Base-by-base conservation (phyloP, 2,329 filamentous ascomycete genomes). In the Teratosphaeria epicoccoides region DNA sequence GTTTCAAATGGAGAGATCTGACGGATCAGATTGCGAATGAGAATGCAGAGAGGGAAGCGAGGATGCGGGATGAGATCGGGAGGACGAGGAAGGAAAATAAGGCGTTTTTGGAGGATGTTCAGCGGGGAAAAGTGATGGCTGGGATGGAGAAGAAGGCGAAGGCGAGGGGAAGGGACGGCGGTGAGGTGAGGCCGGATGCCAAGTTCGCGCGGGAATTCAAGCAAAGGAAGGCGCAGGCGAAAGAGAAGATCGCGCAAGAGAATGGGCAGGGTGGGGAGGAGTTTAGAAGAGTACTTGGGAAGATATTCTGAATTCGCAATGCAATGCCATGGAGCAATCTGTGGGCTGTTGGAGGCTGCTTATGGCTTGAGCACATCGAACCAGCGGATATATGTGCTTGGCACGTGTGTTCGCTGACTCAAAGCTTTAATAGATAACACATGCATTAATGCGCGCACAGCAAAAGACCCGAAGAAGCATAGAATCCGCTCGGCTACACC, bases 11-110 rank as follows among this genome's bases (percentile, higher is more conserved):
- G 88, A 74, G 69, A 46, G 70, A 78, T 60, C 61, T 80, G 57
- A 88, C 85, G 52, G 84, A 87, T 67, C 85, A 90, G 70, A 89
- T 91, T 59, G 78, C 85, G 40, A 79, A 84, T 24, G 88, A 94
- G 73, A 88, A 90, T 65, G 87, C 87, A 4, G 87, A 91, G 70
- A 73, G 87, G 52, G 78, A 82, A 50, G 85, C 83, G 61, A 78
- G 87, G 61, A 81, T 93, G 78, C 74, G 85, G 52, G 84, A 85
- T 11, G 88, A 93, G 70, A 86, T 93, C 59, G 78, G 79, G 63
- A 83, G 83, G 73, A 81, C 84, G 46, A 83, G 82, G 53, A 82
- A 79, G 69, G 87, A 93, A 75, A 90, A 91, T 68, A 87, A 85
- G 76, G 79, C 82, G 58, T 93, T 91, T 66, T 78, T 90, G 53